These are phyloP conservation scores for Rhododendron vialii DNA, from an alignment of 148 eudicot genomes.

Conservation along the genomic window DNA sequence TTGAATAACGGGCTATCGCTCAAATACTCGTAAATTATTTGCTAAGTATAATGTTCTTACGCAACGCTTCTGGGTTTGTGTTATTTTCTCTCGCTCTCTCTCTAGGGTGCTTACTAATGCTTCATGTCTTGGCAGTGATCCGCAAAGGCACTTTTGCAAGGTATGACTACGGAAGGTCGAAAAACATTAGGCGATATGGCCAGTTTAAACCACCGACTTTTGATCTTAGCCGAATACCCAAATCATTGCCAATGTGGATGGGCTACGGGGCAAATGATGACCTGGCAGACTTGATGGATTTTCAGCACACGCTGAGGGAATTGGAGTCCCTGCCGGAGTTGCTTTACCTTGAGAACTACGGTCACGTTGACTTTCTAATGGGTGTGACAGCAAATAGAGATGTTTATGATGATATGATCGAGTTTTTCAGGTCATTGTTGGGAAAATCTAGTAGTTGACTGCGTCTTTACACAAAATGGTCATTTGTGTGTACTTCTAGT, in stretches of 20 bases:
- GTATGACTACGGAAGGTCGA: constrained; percentile 78
- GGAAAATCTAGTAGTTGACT: constrained; percentile 36
- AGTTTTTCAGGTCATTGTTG: constrained; percentile 52
- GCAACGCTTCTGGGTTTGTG: neutral
- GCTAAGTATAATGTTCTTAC: too few relatives aligned
- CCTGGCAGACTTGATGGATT: constrained; percentile 74
- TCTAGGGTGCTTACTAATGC: neutral
- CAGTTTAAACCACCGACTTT: constrained; percentile 64
- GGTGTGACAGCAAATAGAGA: constrained; percentile 63
- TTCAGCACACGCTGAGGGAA: constrained; percentile 67
- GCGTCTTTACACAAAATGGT: neutral
- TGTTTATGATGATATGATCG: constrained; percentile 62
- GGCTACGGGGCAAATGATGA: constrained; percentile 83
- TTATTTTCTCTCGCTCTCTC: neutral
- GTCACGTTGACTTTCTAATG: constrained; percentile 84
- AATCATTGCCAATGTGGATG: constrained; percentile 87
- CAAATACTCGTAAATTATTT: too few relatives aligned
- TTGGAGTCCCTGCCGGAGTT: constrained; percentile 57
- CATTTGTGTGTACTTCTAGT: neutral
- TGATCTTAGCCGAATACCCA: constrained; percentile 65
- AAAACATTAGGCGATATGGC: constrained; percentile 63
- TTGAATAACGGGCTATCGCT: neutral
- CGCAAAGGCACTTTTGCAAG: constrained; percentile 83
- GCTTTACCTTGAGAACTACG: constrained; percentile 78
- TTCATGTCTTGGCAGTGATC: constrained; percentile 61